Evolutionary conservation across 768 basidiomycete species (phyloP).

Genomic region (Infundibulicybe gibba): DNA sequence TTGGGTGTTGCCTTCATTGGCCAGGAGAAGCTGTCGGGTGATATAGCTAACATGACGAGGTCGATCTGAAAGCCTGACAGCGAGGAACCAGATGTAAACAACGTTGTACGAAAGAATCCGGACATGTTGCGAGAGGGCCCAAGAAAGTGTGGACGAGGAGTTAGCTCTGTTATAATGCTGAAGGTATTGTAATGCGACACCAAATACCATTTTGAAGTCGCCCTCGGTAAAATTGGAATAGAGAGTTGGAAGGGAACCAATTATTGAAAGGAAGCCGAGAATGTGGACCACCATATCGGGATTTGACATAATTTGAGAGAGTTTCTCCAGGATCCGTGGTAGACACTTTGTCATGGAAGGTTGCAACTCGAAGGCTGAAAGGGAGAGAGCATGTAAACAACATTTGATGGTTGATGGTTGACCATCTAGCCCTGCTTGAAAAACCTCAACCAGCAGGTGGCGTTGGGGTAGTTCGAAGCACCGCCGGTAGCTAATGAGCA

Average conservation of each 20-base stretch:
- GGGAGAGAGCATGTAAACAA: slow-evolving; percentile 84
- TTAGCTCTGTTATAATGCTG: slow-evolving; percentile 78
- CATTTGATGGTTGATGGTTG: slow-evolving; percentile 79
- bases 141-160: slow-evolving; percentile 60
- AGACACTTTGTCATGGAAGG: slow-evolving; percentile 77
- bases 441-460: slow-evolving; percentile 70
- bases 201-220: slow-evolving; percentile 93
- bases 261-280: slow-evolving; percentile 83
- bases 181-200: slow-evolving; percentile 90
- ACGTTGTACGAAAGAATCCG: slow-evolving; percentile 86
- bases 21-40: slow-evolving; percentile 78
- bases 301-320: slow-evolving; percentile 93
- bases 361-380: slow-evolving; percentile 85
- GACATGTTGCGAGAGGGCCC: slow-evolving; percentile 89
- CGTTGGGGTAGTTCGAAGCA: slow-evolving; percentile 69
- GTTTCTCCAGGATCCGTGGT: slow-evolving; percentile 77
- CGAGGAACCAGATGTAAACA: slow-evolving; percentile 94
- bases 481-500: slow-evolving; percentile 81
- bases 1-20: slow-evolving; percentile 69
- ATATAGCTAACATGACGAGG: slow-evolving; percentile 83
- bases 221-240: slow-evolving; percentile 89
- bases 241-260: slow-evolving; percentile 75
- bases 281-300: slow-evolving; percentile 95
- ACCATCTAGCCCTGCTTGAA: slow-evolving; percentile 66
- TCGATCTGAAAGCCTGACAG: slow-evolving; percentile 78